Evolutionary conservation across 2,329 filamentous ascomycete species (phyloP).

Genomic region (Aulographum hederae): DNA sequence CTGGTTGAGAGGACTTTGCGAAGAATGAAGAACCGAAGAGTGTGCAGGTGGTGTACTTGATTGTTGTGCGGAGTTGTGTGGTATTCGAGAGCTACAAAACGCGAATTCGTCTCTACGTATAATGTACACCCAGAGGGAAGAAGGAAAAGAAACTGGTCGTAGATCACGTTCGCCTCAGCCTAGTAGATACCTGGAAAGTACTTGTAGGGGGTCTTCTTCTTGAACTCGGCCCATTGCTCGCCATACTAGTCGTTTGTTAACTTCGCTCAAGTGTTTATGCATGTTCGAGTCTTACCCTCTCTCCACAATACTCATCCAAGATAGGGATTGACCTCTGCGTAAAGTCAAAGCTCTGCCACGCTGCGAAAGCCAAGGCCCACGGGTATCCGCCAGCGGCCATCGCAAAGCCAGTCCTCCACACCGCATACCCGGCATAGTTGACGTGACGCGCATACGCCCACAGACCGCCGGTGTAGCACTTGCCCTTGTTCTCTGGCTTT

Average conservation of each 20-base stretch:
- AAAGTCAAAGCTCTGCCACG: conserved; percentile 28
- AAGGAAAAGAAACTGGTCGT: no score
- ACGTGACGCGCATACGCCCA: conserved; percentile 32
- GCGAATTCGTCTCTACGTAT: no score
- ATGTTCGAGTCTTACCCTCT: conserved; percentile 3
- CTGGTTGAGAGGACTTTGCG: no score
- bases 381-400: conserved; percentile 28
- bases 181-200: conserved; percentile 3
- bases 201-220: conserved; percentile 5
- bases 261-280: background rate
- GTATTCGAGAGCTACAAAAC: no score
- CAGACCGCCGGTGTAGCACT: conserved; percentile 30
- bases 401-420: conserved; percentile 33
- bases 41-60: no score
- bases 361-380: conserved; percentile 21
- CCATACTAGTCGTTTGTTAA: conserved; percentile 4
- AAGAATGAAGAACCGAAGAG: no score
- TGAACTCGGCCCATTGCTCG: conserved; percentile 4
- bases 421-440: conserved; percentile 34
- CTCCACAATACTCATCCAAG: conserved; percentile 29
- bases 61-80: no score
- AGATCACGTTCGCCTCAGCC: no score
- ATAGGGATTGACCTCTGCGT: conserved; percentile 23
- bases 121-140: no score
- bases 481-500: conserved; percentile 31